Base-by-base conservation (phyloP, 2,329 filamentous ascomycete genomes). In the Phaeosphaeria sp. region DNA sequence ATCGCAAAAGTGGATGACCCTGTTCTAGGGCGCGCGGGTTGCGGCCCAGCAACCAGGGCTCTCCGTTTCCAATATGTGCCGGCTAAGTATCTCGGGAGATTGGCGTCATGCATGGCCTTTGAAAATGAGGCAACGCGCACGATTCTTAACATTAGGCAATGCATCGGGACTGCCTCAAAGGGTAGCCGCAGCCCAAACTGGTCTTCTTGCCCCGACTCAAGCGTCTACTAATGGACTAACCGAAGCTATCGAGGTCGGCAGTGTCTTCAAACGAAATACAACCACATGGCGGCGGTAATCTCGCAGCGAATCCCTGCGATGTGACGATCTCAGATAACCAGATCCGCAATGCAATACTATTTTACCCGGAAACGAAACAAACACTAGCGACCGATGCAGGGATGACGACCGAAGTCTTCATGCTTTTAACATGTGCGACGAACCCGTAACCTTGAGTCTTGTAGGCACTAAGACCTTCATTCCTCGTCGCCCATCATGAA, bases 401-500 rank as follows among this genome's bases (percentile, higher is more conserved):
- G 21, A 23, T 23, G 43, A 46, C 17, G 20, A 46, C 22, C 22
- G 43, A 18, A 5, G 6, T 43, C 20, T 21, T 20, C 17, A 43
- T 43, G 20, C 41, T 43, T 43, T 43, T 11, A 43, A 43, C 6
- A 43, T 21, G n/a, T 21, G 41, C 41, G 30, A 36, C 30, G 13
- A 11, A 18, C 41, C 20, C 41, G 18, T 43, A 9, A 27, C 9
- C 4, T 15, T 30, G 17, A n/a, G 17, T 48, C 25, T 33, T 15
- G 46, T 48, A 50, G 44, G 21, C 20, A 18, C 21, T 3, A 11
- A 36, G 30, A 3, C n/a, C 18, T 20, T 17, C 33, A 22, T 23
- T 39, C 43, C 36, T 39, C 21, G 6, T 36, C 39, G n/a, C 25
- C 18, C 55, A 64, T 57, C 42, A 70, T 68, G 67, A 70, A 58